phyloP scores from a whole-genome alignment of 805 yeast genomes.

The Starmerella cellae region DNA sequence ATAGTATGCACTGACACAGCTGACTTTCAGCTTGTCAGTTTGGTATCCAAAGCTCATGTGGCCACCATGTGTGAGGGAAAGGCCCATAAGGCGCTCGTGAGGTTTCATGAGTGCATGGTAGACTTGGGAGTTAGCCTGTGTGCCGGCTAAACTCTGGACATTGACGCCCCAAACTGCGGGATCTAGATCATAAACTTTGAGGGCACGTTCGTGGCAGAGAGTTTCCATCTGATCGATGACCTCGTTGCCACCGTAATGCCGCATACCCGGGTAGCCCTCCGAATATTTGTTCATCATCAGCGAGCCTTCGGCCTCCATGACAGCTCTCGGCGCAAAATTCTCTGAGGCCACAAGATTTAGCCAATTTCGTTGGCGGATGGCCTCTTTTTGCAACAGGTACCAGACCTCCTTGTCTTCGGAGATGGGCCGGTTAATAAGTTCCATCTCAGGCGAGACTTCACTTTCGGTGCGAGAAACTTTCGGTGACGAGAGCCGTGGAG shows the following conservation, averaged over 20 bases:
- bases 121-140: slow-evolving; percentile 94
- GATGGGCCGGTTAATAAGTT: slow-evolving; percentile 7
- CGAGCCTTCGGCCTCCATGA: slow-evolving; percentile 89
- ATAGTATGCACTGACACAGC: slow-evolving; percentile 88
- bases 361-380: slow-evolving; percentile 78
- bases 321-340: slow-evolving; percentile 90
- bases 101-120: slow-evolving; percentile 91
- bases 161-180: slow-evolving; percentile 91
- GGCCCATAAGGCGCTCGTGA: slow-evolving; percentile 94
- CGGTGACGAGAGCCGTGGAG: not conserved
- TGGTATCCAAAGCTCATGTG: slow-evolving; percentile 98
- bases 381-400: slow-evolving; percentile 44
- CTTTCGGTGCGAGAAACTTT: not conserved
- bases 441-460: not conserved
- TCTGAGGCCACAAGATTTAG: slow-evolving; percentile 92
- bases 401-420: slow-evolving; percentile 30
- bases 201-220: slow-evolving; percentile 86
- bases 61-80: slow-evolving; percentile 96
- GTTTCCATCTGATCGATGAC: slow-evolving; percentile 85
- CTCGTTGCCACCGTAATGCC: slow-evolving; percentile 98
- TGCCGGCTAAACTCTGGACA: slow-evolving; percentile 90
- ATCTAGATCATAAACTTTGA: slow-evolving; percentile 69
- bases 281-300: slow-evolving; percentile 97
- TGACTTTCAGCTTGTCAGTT: slow-evolving; percentile 81
- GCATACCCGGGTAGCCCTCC: slow-evolving; percentile 97